Percentiles rank a stretch among this genome's conserved stretches.
These are phyloP conservation scores for Xerophyta viscosa DNA, from an alignment of 106 monocot species.

Conservation along the genomic window DNA sequence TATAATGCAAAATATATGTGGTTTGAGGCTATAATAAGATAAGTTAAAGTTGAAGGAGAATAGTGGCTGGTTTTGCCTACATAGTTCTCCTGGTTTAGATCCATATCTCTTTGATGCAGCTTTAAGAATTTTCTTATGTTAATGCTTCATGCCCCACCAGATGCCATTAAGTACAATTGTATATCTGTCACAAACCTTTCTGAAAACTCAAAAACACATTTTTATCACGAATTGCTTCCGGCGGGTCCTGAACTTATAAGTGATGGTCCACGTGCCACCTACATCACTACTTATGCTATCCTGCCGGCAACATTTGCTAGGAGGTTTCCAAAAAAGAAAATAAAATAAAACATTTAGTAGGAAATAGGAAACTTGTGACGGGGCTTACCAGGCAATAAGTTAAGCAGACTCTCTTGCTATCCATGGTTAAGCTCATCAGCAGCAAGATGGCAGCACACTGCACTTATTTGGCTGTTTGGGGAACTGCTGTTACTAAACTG, in stretches of 20 bases:
- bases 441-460: slow-evolving; percentile 58
- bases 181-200: no score
- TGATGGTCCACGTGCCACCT: no score
- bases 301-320: no score
- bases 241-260: no score
- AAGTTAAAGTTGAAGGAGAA: no score
- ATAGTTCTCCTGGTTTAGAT: slow-evolving; percentile 63
- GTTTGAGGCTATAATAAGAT: no score
- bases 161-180: no score
- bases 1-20: not conserved
- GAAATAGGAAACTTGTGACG: slow-evolving; percentile 26
- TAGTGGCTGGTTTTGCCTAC: not conserved
- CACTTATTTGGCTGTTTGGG: slow-evolving; percentile 36
- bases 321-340: slow-evolving; percentile 35
- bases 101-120: slow-evolving; percentile 40
- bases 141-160: slow-evolving; percentile 79
- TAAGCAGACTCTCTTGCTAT: slow-evolving; percentile 67
- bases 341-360: not conserved
- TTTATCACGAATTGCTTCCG: no score
- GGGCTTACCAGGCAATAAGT: slow-evolving; percentile 69
- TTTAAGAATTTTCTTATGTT: slow-evolving; percentile 64
- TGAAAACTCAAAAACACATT: no score
- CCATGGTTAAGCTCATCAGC: slow-evolving; percentile 53
- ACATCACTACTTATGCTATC: no score
- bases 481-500: slow-evolving; percentile 47